Percentiles rank a stretch among this genome's conserved stretches.
phyloP scores from a whole-genome alignment of 169 alveolate genomes.

The Eimeria necatrix region DNA sequence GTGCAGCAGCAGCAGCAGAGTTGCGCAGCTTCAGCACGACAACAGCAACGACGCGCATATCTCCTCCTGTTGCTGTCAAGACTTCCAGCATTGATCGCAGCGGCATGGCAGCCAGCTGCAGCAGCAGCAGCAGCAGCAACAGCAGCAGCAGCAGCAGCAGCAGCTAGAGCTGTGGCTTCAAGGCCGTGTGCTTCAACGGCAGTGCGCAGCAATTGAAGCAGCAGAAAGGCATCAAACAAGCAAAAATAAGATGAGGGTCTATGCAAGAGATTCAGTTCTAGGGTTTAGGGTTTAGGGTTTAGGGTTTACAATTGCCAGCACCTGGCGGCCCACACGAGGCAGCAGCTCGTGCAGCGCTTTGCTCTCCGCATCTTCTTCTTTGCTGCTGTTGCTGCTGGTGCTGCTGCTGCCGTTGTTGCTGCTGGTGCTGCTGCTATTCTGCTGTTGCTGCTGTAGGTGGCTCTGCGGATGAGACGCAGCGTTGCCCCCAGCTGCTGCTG shows the following conservation, averaged over 20 bases:
- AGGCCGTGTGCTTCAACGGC: too few relatives aligned
- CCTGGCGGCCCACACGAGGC: conserved; percentile 55
- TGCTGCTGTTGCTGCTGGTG: conserved; percentile 39
- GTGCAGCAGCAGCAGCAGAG: conserved; percentile 57
- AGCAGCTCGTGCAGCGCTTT: conserved; percentile 3
- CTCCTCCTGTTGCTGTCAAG: neutral
- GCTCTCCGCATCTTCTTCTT: neutral
- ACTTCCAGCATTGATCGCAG: neutral
- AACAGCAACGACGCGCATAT: conserved; percentile 24
- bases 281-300: conserved; percentile 37
- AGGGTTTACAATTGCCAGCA: neutral
- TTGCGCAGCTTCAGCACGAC: conserved; percentile 58
- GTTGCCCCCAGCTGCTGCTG: neutral
- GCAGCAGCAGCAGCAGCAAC: conserved; percentile 59
- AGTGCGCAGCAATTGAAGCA: neutral
- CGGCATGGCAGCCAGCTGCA: conserved; percentile 39
- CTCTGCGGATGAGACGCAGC: neutral
- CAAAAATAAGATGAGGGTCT: neutral
- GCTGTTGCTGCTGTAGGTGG: neutral
- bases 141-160: conserved; percentile 61
- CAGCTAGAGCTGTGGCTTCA: neutral
- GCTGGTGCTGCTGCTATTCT: neutral
- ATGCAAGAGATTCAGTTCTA: neutral
- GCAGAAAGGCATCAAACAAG: neutral
- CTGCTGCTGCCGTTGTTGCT: conserved; percentile 31